These are phyloP conservation scores for Metschnikowia peoriensis DNA, from an alignment of 805 yeast species.

Conservation along the genomic window DNA sequence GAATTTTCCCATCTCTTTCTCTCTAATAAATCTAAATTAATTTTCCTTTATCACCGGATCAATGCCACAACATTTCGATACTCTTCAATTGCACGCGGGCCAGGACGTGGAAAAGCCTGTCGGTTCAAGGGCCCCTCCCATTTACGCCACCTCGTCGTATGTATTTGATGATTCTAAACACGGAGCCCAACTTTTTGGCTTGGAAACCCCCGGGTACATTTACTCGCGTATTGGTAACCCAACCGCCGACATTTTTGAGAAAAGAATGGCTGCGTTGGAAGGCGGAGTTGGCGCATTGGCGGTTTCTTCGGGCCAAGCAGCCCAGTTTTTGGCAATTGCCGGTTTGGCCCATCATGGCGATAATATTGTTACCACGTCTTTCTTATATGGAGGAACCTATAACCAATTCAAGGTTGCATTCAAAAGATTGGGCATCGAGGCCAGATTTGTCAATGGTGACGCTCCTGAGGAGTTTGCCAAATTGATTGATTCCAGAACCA, in stretches of 20 bases:
- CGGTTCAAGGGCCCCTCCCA: slow-evolving; percentile 87
- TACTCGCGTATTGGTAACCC: slow-evolving; percentile 93
- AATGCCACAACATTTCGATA: slow-evolving; percentile 70
- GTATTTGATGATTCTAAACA: slow-evolving; percentile 86
- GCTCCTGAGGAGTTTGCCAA: slow-evolving; percentile 68
- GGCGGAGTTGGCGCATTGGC: slow-evolving; percentile 91
- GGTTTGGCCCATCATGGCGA: slow-evolving; percentile 87
- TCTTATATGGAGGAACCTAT: slow-evolving; percentile 92
- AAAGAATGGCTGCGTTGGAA: slow-evolving; percentile 89
- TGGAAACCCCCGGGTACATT: slow-evolving; percentile 80
- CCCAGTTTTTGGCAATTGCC: slow-evolving; percentile 81
- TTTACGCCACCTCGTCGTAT: slow-evolving; percentile 87
- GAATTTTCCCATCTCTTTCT: neutral
- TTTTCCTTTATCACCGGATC: neutral
- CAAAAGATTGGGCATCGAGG: slow-evolving; percentile 83
- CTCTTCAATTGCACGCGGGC: slow-evolving; percentile 94
- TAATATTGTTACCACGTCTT: slow-evolving; percentile 83
- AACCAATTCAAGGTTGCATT: slow-evolving; percentile 92
- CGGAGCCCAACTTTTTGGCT: slow-evolving; percentile 87
- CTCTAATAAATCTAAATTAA: neutral
- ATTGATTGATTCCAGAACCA: slow-evolving; percentile 78
- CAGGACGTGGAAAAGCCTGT: slow-evolving; percentile 66
- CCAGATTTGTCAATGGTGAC: slow-evolving; percentile 84
- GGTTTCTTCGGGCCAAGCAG: slow-evolving; percentile 94
- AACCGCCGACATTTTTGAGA: slow-evolving; percentile 86